Percentiles rank a stretch among this genome's conserved stretches.
Evolutionary conservation across 208 protist species (phyloP).

Genomic region (Trypanosoma mega): DNA sequence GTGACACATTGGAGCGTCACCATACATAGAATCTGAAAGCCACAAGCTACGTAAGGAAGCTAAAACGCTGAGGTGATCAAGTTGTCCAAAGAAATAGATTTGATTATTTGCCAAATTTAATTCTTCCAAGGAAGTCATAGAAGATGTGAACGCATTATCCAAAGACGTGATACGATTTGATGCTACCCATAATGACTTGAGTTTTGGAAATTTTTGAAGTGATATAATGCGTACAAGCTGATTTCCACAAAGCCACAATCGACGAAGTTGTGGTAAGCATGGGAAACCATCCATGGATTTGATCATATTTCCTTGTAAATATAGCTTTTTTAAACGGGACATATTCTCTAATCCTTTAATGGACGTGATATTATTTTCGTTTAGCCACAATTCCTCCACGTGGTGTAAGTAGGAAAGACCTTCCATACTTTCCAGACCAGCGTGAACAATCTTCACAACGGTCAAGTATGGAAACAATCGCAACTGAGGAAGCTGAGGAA

Average conservation of each 20-base stretch:
- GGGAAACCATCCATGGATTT: slow-evolving; percentile 76
- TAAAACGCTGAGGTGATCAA: slow-evolving; percentile 75
- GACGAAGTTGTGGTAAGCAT: slow-evolving; percentile 55
- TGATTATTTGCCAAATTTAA: slow-evolving; percentile 90
- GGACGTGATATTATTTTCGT: slow-evolving; percentile 77
- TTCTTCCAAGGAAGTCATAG: slow-evolving; percentile 65
- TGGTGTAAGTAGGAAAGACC: slow-evolving; percentile 53
- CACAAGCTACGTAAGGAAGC: slow-evolving; percentile 66
- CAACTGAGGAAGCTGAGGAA: slow-evolving; percentile 58
- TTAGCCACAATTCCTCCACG: slow-evolving; percentile 90
- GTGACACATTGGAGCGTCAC: slow-evolving; percentile 87
- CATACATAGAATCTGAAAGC: slow-evolving; percentile 91
- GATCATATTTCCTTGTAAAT: slow-evolving; percentile 83
- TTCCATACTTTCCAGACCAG: slow-evolving; percentile 70
- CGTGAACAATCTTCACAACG: slow-evolving; percentile 75
- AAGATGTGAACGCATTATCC: slow-evolving; percentile 42
- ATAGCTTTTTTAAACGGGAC: slow-evolving; percentile 71
- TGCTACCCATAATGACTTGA: slow-evolving; percentile 76
- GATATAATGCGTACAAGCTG: slow-evolving; percentile 41
- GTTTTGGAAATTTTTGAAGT: slow-evolving; percentile 53
- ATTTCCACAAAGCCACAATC: slow-evolving; percentile 86
- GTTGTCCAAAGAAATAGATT: slow-evolving; percentile 84
- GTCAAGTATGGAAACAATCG: slow-evolving; percentile 73
- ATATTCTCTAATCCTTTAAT: slow-evolving; percentile 79
- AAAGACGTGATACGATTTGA: slow-evolving; percentile 73